phyloP scores from a whole-genome alignment of 768 basidiomycete genomes.

The Suillus occidentalis region DNA sequence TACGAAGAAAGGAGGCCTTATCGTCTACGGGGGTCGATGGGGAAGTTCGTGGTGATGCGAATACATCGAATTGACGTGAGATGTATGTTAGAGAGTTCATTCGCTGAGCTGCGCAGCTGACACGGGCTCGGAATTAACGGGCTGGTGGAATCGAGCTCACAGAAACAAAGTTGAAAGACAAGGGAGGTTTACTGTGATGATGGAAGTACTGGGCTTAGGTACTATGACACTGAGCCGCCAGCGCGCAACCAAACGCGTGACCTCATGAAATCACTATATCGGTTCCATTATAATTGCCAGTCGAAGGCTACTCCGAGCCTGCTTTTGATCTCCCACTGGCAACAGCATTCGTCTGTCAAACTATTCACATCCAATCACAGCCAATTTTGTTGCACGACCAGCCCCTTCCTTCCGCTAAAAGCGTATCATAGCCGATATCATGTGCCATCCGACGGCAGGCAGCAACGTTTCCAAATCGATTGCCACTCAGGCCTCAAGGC shows the following conservation, averaged over 20 bases:
- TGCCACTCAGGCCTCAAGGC: slow-evolving; percentile 7
- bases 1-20: slow-evolving; percentile 30
- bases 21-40: slow-evolving; percentile 54
- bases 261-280: not conserved
- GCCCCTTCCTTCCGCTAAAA: not conserved
- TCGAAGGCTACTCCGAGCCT: not conserved
- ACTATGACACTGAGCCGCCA: not conserved
- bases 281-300: not conserved
- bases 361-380: not conserved
- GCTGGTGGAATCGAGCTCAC: not conserved
- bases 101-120: slow-evolving; percentile 4
- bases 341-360: not conserved
- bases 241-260: slow-evolving; percentile 10
- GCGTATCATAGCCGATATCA: not conserved
- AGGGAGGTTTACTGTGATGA: not conserved
- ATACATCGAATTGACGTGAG: slow-evolving; percentile 79
- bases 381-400: not conserved
- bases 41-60: slow-evolving; percentile 60
- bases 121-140: slow-evolving; percentile 8
- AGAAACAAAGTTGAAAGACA: not conserved
- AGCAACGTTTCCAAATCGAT: slow-evolving; percentile 4
- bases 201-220: slow-evolving; percentile 3
- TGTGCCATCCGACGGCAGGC: not conserved
- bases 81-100: slow-evolving; percentile 87
- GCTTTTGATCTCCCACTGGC: not conserved